A percentile compares a stretch with the other conserved stretches of the same genome.
Conservation (phyloP, 2,329 filamentous ascomycete genomes). For the Aspergillus quadricinctus region DNA sequence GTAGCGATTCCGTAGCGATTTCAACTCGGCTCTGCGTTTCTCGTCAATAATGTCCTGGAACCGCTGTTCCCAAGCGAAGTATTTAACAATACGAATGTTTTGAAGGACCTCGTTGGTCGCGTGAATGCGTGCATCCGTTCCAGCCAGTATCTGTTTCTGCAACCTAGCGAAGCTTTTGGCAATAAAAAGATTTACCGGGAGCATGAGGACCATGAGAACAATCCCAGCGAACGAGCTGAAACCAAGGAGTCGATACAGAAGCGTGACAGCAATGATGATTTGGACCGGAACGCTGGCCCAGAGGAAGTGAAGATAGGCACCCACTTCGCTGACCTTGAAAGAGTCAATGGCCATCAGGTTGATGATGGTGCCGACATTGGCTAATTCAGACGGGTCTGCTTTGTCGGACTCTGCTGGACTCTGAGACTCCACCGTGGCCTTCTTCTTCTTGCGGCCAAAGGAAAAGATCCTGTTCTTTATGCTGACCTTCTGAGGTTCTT, state of each 20-base stretch:
- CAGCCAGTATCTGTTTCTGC: constrained; percentile 86
- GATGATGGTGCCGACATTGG: constrained; percentile 96
- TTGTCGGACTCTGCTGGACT: constrained; percentile 23
- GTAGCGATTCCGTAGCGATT: constrained; percentile 74
- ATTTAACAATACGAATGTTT: constrained; percentile 99
- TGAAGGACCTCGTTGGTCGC: constrained; percentile 95
- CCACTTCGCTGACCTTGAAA: constrained; percentile 95
- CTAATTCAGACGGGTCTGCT: constrained; percentile 61
- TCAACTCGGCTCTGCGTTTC: constrained; percentile 75
- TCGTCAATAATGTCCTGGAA: constrained; percentile 85
- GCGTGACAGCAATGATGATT: constrained; percentile 69
- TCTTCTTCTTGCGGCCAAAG: constrained; percentile 57
- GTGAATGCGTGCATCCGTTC: constrained; percentile 93
- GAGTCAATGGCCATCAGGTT: constrained; percentile 99
- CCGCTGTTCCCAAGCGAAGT: constrained; percentile 95
- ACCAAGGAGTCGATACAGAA: constrained; percentile 88
- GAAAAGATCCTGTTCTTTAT: constrained; percentile 46
- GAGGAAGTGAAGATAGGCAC: constrained; percentile 93
- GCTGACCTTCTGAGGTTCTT: constrained; percentile 35
- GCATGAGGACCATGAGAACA: constrained; percentile 78
- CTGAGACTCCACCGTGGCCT: constrained; percentile 20
- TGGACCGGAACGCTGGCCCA: constrained; percentile 88
- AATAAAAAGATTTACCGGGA: constrained; percentile 87
- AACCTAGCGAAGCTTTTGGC: constrained; percentile 79
- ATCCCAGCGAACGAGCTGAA: constrained; percentile 92